These are phyloP conservation scores for Takashimella koratensis DNA, from an alignment of 1,284 basidiomycete species.

Conservation along the genomic window DNA sequence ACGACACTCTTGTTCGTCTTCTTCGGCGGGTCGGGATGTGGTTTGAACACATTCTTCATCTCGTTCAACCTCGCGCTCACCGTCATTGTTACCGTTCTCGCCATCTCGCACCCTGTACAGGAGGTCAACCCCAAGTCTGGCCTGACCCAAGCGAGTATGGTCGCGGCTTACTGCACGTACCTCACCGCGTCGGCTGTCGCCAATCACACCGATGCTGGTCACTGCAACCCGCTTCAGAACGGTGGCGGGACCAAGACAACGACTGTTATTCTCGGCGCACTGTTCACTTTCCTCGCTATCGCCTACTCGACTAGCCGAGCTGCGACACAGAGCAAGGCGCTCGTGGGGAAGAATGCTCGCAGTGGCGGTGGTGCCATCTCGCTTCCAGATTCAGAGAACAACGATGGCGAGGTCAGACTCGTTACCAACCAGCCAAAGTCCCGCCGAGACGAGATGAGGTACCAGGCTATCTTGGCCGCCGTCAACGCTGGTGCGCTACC, in stretches of 20 bases:
- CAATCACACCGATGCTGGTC: constrained; percentile 72
- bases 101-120: constrained; percentile 81
- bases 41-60: constrained; percentile 88
- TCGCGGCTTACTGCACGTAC: constrained; percentile 95
- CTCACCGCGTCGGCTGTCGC: constrained; percentile 90
- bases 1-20: constrained; percentile 88
- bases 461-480: constrained; percentile 91
- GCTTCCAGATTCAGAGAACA: constrained; percentile 53
- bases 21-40: constrained; percentile 83
- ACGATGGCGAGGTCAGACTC: constrained; percentile 58
- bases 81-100: constrained; percentile 75
- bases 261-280: constrained; percentile 82
- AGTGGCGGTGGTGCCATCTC: constrained; percentile 60
- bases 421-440: constrained; percentile 81
- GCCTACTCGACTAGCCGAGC: constrained; percentile 96
- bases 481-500: constrained; percentile 96
- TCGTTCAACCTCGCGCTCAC: constrained; percentile 84
- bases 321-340: constrained; percentile 86
- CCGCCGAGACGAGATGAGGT: constrained; percentile 76
- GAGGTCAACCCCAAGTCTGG: constrained; percentile 92
- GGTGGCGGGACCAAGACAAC: constrained; percentile 71
- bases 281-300: constrained; percentile 97
- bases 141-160: constrained; percentile 92
- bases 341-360: constrained; percentile 65
- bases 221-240: constrained; percentile 80